Evolutionary conservation across 139 green algal species (phyloP).

Genomic region (Auxenochlorella pyrenoidosa): DNA sequence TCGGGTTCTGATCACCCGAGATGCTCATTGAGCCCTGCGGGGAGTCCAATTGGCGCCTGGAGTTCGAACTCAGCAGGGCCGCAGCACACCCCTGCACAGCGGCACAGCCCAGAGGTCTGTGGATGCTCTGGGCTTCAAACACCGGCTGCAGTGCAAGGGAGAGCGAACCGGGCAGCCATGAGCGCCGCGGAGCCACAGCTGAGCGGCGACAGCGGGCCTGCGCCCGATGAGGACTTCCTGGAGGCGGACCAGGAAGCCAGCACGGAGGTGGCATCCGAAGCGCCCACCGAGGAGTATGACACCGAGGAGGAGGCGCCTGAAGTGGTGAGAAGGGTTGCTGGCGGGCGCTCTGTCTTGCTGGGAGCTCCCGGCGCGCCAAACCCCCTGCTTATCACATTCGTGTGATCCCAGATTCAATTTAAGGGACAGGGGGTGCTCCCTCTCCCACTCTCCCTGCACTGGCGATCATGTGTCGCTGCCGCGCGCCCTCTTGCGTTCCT

Average conservation of each 20-base stretch:
- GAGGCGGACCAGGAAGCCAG: constrained; percentile 39
- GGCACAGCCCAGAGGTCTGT: no score
- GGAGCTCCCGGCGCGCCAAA: background rate
- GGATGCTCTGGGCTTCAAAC: no score
- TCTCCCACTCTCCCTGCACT: no score
- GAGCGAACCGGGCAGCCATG: background rate
- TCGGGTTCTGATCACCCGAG: no score
- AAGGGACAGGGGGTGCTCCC: background rate
- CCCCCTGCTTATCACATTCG: no score
- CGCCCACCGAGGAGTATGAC: constrained; percentile 48
- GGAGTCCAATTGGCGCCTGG: no score
- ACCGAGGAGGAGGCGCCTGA: constrained; percentile 58
- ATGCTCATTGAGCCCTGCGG: no score
- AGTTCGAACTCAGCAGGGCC: no score
- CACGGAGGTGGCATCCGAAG: constrained; percentile 31
- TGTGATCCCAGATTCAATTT: background rate
- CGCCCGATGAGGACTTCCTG: constrained; percentile 54
- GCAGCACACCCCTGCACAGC: no score
- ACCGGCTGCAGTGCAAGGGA: no score
- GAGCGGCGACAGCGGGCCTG: background rate
- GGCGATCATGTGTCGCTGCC: background rate
- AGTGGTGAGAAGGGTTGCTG: background rate
- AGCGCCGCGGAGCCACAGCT: background rate
- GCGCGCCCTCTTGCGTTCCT: background rate
- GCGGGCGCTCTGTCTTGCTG: no score